Evolutionary conservation across 2,329 filamentous ascomycete species (phyloP).

Genomic region (Neurospora crassa): DNA sequence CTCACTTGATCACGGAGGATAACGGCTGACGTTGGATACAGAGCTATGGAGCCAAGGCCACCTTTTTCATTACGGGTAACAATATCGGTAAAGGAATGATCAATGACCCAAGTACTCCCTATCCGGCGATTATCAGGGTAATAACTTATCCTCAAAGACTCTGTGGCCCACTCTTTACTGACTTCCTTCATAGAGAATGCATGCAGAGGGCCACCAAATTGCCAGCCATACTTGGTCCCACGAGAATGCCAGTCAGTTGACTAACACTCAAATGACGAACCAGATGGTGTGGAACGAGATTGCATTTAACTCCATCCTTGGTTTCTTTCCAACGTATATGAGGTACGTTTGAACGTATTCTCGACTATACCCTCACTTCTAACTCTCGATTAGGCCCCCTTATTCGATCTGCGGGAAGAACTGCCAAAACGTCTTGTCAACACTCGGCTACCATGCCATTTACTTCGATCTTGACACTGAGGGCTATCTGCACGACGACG

Average conservation of each 20-base stretch:
- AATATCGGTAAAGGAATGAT: conserved; percentile 47
- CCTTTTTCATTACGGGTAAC: conserved; percentile 56
- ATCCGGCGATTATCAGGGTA: conserved; percentile 35
- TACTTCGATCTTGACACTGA: conserved; percentile 29
- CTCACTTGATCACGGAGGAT: background rate
- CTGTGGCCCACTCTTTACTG: conserved; percentile 3
- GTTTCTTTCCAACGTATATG: conserved; percentile 38
- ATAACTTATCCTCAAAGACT: background rate
- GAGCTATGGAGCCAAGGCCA: conserved; percentile 51
- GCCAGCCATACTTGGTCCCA: conserved; percentile 40
- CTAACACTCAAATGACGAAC: conserved; percentile 22
- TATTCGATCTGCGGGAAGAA: conserved; percentile 28
- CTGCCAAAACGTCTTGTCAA: conserved; percentile 22
- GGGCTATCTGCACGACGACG: conserved; percentile 24
- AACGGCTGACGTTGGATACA: conserved; percentile 7
- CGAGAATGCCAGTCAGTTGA: conserved; percentile 28
- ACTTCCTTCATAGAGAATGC: conserved; percentile 30
- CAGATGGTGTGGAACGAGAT: conserved; percentile 38
- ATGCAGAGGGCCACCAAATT: conserved; percentile 36
- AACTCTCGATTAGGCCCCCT: conserved; percentile 25
- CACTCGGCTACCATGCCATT: conserved; percentile 27
- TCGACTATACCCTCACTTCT: background rate
- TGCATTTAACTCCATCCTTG: conserved; percentile 32
- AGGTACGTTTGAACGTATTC: conserved; percentile 13
- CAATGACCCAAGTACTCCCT: conserved; percentile 37